Percentiles rank a stretch among this genome's conserved stretches.
Evolutionary conservation across 1,284 basidiomycete genomes (phyloP).

Genomic region (Grifola frondosa): DNA sequence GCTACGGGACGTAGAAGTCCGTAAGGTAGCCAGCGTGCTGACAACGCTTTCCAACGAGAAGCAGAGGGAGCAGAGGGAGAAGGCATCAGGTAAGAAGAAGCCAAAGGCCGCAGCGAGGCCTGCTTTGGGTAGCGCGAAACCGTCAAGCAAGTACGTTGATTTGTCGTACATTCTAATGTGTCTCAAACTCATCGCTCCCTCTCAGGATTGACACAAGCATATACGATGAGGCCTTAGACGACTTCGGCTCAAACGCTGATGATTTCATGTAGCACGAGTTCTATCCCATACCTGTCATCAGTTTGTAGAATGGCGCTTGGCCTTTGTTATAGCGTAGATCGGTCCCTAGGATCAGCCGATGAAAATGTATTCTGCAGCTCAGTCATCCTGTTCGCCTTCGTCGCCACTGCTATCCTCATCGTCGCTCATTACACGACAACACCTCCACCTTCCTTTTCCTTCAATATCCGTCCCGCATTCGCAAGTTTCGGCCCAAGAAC

Average conservation of each 20-base stretch:
- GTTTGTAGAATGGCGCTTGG: constrained; percentile 18
- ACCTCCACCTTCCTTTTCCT: constrained; percentile 66
- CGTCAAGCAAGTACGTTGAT: constrained; percentile 53
- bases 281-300: constrained; percentile 9
- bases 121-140: constrained; percentile 69
- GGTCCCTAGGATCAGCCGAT: background rate
- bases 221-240: constrained; percentile 88
- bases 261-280: constrained; percentile 69
- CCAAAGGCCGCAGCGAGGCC: constrained; percentile 72
- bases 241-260: constrained; percentile 66
- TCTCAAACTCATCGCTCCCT: constrained; percentile 2
- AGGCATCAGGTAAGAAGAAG: constrained; percentile 89
- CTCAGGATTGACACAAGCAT: constrained; percentile 68
- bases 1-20: constrained; percentile 84
- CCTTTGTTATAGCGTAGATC: constrained; percentile 8
- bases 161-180: constrained; percentile 1
- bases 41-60: constrained; percentile 92
- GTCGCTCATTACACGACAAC: constrained; percentile 68
- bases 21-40: constrained; percentile 80
- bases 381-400: constrained; percentile 25
- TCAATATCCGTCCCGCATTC: constrained; percentile 64
- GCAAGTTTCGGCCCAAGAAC: constrained; percentile 75
- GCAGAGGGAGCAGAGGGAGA: constrained; percentile 85
- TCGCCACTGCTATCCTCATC: constrained; percentile 66
- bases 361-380: constrained; percentile 8